Evolutionary conservation across 148 eudicot species (phyloP), one percentile per base, ranked within the genome.

Genomic region (Amaranthus hypochondriacus): DNA sequence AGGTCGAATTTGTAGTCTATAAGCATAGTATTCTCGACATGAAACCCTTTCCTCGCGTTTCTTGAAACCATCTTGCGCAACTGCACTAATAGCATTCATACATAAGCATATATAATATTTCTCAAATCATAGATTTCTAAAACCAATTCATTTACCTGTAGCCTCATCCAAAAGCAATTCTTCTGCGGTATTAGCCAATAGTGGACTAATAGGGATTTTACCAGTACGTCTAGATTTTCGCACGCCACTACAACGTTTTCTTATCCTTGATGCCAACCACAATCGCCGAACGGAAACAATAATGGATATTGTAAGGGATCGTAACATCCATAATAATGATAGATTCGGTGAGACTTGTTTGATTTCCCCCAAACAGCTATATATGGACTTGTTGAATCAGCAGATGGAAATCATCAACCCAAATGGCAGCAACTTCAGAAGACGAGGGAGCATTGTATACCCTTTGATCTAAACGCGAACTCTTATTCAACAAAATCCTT

Each of bases 291-390:
- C 0, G 68, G 78, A 15, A 50, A 51, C 10, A 69, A 4, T 0
- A 59, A 5, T 2, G 68, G 78, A 15, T 69, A 76, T n/a, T 69
- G 47, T 0, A 76, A 56, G 1, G 53, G 78, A 9, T 76, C 73
- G 44, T 76, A 76, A 13, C 73, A 75, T 0, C 68, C 73, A 70
- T 15, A 63, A 3, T 59, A 69, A 12, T 60, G 47, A n/a, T 28
- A 14, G 4, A 73, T 54, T 7, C 52, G 9, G 3, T 61, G 44
- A 7, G 51, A 5, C 0, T 11, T 0, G 0, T 11, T 9, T 11
- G 55, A 6, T 2, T 69, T 69, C 0, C 69, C 69, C n/a, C 56
- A 44, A 0, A 62, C 69, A 8, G 62, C 12, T 4, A 76, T 51
- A 12, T 60, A 42, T 12, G 78, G 73, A 0, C 53, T 15, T n/a